A percentile compares a stretch with the other conserved stretches of the same genome.
Conservation (phyloP, 306 rosid genomes). For the Casuarina glauca region DNA sequence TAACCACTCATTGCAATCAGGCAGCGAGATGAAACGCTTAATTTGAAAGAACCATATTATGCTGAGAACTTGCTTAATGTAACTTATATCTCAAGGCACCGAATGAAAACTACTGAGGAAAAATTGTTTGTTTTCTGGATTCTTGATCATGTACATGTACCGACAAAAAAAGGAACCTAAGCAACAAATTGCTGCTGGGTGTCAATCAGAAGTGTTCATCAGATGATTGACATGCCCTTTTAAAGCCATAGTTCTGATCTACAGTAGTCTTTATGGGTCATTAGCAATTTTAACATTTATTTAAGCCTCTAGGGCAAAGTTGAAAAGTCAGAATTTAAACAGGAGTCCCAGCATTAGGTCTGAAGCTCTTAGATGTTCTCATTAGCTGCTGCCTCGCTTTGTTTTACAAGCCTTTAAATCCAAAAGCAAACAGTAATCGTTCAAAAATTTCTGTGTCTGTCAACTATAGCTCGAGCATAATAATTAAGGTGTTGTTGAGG, state of each 20-base stretch:
- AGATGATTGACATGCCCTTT: background rate
- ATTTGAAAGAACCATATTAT: background rate
- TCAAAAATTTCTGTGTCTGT: too few relatives aligned
- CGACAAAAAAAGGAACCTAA: background rate
- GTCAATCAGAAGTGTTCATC: background rate
- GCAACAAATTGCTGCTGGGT: background rate
- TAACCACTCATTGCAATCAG: constrained; percentile 4
- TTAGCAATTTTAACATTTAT: too few relatives aligned
- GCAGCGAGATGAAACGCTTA: background rate
- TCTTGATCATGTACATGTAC: background rate
- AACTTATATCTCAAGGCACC: background rate
- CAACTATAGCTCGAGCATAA: background rate
- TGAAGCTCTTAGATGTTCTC: background rate
- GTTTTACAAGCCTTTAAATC: background rate
- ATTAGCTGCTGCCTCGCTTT: background rate
- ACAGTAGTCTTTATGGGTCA: background rate
- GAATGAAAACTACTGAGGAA: background rate
- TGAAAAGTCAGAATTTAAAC: background rate
- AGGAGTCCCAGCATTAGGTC: background rate
- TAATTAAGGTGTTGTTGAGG: background rate
- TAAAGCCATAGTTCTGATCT: background rate
- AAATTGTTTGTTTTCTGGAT: background rate
- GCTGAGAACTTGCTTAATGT: background rate
- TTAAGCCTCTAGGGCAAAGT: background rate
- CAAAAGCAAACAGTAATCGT: background rate